Conservation (phyloP, 2,329 filamentous ascomycete genomes). For the Talaromyces sp. region DNA sequence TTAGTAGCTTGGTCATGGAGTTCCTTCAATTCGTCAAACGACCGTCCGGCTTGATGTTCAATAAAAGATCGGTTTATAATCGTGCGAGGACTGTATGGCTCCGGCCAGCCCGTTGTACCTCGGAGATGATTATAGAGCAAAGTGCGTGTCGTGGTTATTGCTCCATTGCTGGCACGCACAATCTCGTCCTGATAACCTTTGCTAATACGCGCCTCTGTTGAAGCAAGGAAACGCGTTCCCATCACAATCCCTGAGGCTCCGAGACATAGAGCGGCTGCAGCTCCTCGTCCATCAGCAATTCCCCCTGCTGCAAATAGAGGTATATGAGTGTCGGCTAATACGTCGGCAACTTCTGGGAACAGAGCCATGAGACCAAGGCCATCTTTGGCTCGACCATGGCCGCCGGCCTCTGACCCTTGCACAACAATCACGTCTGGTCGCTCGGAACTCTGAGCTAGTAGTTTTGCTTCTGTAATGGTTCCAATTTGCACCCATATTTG, state of each 20-base stretch:
- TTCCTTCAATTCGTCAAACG: constrained; percentile 44
- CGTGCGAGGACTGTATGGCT: constrained; percentile 54
- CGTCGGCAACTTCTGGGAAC: constrained; percentile 50
- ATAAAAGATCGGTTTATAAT: constrained; percentile 54
- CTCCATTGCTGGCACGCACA: constrained; percentile 49
- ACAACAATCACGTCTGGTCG: constrained; percentile 51
- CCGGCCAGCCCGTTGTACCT: constrained; percentile 58
- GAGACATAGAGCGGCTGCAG: constrained; percentile 47
- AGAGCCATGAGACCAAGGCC: constrained; percentile 49
- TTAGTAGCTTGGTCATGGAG: constrained; percentile 39
- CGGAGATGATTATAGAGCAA: constrained; percentile 53
- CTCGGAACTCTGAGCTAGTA: constrained; percentile 31
- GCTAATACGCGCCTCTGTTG: constrained; percentile 45
- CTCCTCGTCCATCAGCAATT: constrained; percentile 49
- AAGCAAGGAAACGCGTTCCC: constrained; percentile 61
- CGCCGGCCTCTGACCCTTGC: constrained; percentile 54
- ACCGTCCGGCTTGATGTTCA: constrained; percentile 38
- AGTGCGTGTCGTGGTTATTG: constrained; percentile 46
- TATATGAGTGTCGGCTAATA: constrained; percentile 42
- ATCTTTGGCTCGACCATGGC: constrained; percentile 46
- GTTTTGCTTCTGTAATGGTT: constrained; percentile 45
- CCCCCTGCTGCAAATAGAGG: constrained; percentile 51
- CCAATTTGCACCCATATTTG: constrained; percentile 56
- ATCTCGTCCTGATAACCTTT: constrained; percentile 51
- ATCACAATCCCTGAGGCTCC: constrained; percentile 54